These are phyloP conservation scores for Spathaspora passalidarum DNA, from an alignment of 805 yeast genomes.

Conservation along the genomic window DNA sequence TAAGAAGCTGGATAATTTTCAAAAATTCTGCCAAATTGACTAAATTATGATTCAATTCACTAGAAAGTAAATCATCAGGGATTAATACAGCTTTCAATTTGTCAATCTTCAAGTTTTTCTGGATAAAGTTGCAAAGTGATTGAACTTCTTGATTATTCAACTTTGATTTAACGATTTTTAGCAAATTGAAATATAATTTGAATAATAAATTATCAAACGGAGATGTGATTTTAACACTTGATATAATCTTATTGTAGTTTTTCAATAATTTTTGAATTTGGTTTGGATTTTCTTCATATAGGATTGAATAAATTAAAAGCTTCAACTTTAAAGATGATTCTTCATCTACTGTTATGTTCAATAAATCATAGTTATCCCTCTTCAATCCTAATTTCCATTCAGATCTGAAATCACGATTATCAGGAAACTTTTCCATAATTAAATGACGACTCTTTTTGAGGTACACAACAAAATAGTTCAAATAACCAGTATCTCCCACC, in stretches of 20 bases:
- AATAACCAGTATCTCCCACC: constrained; percentile 27
- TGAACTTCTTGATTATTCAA: constrained; percentile 19
- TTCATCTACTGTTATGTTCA: constrained; percentile 8
- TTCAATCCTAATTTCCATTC: constrained; percentile 49
- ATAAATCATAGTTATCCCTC: constrained; percentile 19
- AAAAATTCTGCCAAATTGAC: constrained; percentile 14
- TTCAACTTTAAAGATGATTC: constrained; percentile 32
- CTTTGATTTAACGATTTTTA: constrained; percentile 22
- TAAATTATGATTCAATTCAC: constrained; percentile 18
- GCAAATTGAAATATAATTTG: constrained; percentile 24
- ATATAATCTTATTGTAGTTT: constrained; percentile 22
- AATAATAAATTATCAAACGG: constrained; percentile 23
- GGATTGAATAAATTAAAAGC: constrained; percentile 37
- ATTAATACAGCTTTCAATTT: constrained; percentile 19
- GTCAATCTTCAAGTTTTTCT: constrained; percentile 28
- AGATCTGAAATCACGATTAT: constrained; percentile 59
- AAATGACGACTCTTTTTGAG: constrained; percentile 14
- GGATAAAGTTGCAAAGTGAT: constrained; percentile 24
- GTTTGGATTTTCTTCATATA: constrained; percentile 29
- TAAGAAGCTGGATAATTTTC: constrained; percentile 8
- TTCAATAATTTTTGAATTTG: constrained; percentile 21
- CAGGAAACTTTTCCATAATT: constrained; percentile 21
- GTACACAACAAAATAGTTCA: constrained; percentile 22
- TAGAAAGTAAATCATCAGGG: constrained; percentile 12
- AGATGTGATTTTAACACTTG: constrained; percentile 10